Base-by-base conservation (phyloP, 495 filamentous ascomycete genomes). In the Gamarada debralockiae region DNA sequence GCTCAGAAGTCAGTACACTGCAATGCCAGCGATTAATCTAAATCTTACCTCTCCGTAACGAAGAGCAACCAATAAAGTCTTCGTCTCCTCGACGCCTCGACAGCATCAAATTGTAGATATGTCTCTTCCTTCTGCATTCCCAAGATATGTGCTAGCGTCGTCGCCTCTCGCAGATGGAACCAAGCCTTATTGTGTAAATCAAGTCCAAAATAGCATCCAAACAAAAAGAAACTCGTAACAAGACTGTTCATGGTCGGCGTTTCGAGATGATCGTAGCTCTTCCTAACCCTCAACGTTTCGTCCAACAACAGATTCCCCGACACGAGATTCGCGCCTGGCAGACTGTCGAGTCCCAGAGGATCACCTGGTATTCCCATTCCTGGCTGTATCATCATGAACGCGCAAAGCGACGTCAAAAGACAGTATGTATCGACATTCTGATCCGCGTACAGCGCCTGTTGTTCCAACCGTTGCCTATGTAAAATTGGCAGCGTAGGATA, bases 401-500 rank as follows among this genome's bases (percentile, higher is more conserved):
- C 87, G 62, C 87, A 93, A 2, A 96, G 68, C 6, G 90, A 82
- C 2, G 82, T 81, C 33, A 96, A 65, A 33, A 95, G 79, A 41
- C 88, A 90, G 68, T 96, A 95, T 12, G 85, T 78, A 53, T 87
- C 85, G 18, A 81, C 66, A n/a, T 80, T 83, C 37, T 71, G 81
- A 63, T 80, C 84, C 69, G 80, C 80, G 65, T 74, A 78, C 68
- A 80, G 67, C 56, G 72, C 74, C 65, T 86, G 79, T 58, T 83
- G 73, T 50, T 84, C 83, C 8, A 93, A 67, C 43, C 79, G 74
- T 31, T 83, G 79, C 24, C 80, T 81, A 36, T 89, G 78, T 22
- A 95, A 73, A 34, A 95, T 85, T 0, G 91, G 90, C 74, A 91
- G 87, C 17, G 84, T 87, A 5, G 87, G 81, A 59, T 95, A 93